A percentile compares a stretch with the other conserved stretches of the same genome.
phyloP scores from a whole-genome alignment of 2,329 filamentous ascomycete species.

The Sclerotinia nivalis region DNA sequence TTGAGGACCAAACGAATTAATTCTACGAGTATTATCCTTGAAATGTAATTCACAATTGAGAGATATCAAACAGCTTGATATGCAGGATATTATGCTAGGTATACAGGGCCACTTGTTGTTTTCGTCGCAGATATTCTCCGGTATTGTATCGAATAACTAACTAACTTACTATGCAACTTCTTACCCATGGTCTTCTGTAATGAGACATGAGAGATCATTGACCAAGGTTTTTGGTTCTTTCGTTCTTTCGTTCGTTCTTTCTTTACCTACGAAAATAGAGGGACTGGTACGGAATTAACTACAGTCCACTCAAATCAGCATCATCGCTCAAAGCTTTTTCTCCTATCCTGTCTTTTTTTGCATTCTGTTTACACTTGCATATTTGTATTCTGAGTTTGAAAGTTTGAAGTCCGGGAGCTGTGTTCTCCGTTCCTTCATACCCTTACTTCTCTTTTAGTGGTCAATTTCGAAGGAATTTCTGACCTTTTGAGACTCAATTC shows the following conservation, averaged over 20 bases:
- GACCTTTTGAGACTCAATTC: constrained; percentile 20
- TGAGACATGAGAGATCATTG: constrained; percentile 4
- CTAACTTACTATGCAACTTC: too few species aligned
- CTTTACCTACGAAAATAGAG: background rate
- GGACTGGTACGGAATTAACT: background rate
- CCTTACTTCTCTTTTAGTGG: constrained; percentile 20
- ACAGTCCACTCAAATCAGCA: constrained; percentile 6
- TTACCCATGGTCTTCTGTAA: background rate
- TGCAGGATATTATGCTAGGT: background rate
- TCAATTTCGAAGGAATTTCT: constrained; percentile 17
- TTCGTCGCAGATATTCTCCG: constrained; percentile 15
- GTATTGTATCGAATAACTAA: background rate
- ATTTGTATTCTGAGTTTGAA: constrained; percentile 5
- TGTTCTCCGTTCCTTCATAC: constrained; percentile 13
- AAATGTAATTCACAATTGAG: background rate
- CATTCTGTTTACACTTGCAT: constrained; percentile 17
- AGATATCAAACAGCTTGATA: constrained; percentile 12
- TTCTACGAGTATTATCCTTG: constrained; percentile 8
- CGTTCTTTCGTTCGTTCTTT: background rate
- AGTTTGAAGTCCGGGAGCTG: constrained; percentile 14
- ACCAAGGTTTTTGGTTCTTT: background rate
- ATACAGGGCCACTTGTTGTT: background rate
- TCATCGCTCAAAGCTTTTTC: constrained; percentile 17
- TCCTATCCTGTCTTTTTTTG: constrained; percentile 20
- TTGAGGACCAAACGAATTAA: constrained; percentile 14